Conservation (phyloP, 257 asterid species). For the Nicotiana knightiana region DNA sequence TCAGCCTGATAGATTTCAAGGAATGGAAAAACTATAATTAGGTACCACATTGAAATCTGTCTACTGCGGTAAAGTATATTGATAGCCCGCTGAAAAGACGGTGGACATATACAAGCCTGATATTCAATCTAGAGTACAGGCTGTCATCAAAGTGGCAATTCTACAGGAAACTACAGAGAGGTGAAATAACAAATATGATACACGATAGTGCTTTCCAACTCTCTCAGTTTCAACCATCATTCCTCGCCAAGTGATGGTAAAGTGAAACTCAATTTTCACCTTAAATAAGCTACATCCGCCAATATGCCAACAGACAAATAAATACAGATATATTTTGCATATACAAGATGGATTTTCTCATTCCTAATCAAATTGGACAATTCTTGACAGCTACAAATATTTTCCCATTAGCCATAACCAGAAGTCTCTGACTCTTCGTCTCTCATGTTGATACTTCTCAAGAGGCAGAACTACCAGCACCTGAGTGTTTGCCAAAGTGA, state of each 20-base stretch:
- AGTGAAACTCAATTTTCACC: neutral
- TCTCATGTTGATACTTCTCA: neutral
- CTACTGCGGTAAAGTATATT: neutral
- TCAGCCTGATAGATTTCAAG: slow-evolving; percentile 44
- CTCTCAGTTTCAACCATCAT: neutral
- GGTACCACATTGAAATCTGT: neutral
- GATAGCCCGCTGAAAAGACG: neutral
- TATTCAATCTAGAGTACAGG: neutral
- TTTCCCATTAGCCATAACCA: neutral
- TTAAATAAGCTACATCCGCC: neutral
- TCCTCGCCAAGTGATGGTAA: neutral
- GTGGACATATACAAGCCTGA: neutral
- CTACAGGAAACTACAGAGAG: neutral
- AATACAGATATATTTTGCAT: neutral
- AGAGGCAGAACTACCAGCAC: neutral
- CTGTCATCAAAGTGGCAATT: neutral
- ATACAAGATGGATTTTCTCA: no score
- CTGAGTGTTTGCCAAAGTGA: neutral
- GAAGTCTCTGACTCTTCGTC: neutral
- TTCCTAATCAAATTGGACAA: no score
- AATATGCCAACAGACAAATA: neutral
- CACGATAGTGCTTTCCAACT: no score
- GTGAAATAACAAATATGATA: neutral
- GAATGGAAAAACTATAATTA: slow-evolving; percentile 9
- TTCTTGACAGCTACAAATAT: neutral